Evolutionary conservation across 257 asterid genomes (phyloP).

Genomic region (Solanum corneliomulleri): DNA sequence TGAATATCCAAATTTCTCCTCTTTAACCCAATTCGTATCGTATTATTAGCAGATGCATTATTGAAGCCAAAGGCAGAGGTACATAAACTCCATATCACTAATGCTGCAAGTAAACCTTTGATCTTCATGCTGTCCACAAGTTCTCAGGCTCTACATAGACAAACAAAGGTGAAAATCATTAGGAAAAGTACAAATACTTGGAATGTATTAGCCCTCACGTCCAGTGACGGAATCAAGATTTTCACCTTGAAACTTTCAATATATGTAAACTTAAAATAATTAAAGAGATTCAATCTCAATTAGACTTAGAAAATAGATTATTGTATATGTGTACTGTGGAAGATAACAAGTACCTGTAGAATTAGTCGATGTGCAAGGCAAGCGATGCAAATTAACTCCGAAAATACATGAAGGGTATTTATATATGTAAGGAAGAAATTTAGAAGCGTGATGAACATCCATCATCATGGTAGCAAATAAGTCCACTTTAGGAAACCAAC

Average conservation of each 20-base stretch:
- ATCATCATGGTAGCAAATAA: not conserved
- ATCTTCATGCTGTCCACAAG: not conserved
- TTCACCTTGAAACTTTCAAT: not conserved
- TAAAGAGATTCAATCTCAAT: not conserved
- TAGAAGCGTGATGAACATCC: not conserved
- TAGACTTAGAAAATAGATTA: not conserved
- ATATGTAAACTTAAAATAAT: not conserved
- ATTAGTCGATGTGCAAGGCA: not conserved
- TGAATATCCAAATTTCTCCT: slow-evolving; percentile 2
- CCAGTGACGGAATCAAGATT: not conserved
- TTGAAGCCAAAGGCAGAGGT: not conserved
- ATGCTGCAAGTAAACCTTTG: not conserved
- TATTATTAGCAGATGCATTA: not conserved
- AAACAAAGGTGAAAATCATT: not conserved
- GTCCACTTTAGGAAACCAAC: not conserved
- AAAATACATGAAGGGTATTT: not conserved
- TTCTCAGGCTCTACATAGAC: not conserved
- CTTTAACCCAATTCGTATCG: slow-evolving; percentile 10
- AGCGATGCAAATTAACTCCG: not conserved
- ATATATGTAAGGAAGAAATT: not conserved
- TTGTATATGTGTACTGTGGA: not conserved
- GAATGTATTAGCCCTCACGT: not conserved
- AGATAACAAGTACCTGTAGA: not conserved
- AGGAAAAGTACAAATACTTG: not conserved
- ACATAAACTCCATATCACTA: not conserved